A percentile compares a stretch with the other conserved stretches of the same genome.
Conservation (phyloP, 2,329 filamentous ascomycete species). For the Epicoccum nigrum region DNA sequence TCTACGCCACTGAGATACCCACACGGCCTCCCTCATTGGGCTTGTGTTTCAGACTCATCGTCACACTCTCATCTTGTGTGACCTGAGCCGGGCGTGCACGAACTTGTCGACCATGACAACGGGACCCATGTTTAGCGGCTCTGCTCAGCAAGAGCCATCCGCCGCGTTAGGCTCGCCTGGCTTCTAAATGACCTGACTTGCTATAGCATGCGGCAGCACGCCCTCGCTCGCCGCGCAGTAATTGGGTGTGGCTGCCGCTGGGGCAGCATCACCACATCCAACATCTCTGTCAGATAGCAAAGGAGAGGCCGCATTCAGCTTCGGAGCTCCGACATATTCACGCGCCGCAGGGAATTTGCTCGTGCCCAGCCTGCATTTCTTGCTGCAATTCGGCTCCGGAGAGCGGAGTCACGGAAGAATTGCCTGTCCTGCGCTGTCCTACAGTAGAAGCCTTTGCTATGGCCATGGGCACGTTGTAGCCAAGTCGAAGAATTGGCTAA, state of each 20-base stretch:
- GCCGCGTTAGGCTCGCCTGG: conserved; percentile 1
- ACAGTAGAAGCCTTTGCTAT: not conserved
- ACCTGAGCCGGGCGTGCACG: conserved; percentile 18
- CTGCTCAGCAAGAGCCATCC: conserved; percentile 18
- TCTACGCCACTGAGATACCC: not conserved
- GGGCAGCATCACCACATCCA: not conserved
- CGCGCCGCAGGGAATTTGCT: conserved; percentile 17
- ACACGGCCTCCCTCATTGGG: conserved; percentile 13
- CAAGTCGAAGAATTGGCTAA: conserved; percentile 8
- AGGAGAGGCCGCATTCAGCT: conserved; percentile 22
- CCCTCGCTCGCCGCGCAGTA: not conserved
- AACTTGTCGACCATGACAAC: conserved; percentile 21
- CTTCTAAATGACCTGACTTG: not conserved
- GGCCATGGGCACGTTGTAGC: not conserved
- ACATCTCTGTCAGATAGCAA: not conserved
- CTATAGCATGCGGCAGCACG: conserved; percentile 1
- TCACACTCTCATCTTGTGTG: conserved; percentile 14
- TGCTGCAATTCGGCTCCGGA: conserved; percentile 4
- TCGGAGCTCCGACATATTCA: conserved; percentile 10
- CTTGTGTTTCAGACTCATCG: conserved; percentile 18
- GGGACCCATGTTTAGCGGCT: conserved; percentile 23
- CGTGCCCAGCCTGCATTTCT: conserved; percentile 17
- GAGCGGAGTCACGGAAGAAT: conserved; percentile 2
- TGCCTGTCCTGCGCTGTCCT: conserved; percentile 3
- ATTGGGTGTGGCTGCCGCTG: conserved; percentile 5